A percentile compares a stretch with the other conserved stretches of the same genome.
Evolutionary conservation across 768 basidiomycete genomes (phyloP).

Genomic region (Russula foetens): DNA sequence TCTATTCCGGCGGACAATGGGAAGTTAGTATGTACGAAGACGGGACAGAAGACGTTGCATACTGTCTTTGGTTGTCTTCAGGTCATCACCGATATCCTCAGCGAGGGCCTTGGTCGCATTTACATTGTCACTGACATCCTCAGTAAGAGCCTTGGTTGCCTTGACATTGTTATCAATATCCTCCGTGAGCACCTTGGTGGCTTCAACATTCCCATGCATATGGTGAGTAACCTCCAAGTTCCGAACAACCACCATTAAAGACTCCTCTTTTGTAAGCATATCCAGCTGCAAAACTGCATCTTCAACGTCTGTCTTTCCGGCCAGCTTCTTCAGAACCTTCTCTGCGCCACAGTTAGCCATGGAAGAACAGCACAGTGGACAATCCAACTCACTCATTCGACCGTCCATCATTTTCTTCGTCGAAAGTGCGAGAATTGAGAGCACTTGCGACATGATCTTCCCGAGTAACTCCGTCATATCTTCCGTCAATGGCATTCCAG

Average conservation of each 20-base stretch:
- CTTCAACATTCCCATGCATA: background rate
- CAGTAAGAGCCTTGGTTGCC: too few relatives aligned
- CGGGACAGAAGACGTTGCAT: too few relatives aligned
- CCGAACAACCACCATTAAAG: background rate
- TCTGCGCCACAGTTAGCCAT: background rate
- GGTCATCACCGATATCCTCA: background rate
- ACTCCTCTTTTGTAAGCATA: background rate
- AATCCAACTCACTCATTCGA: background rate
- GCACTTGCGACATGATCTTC: background rate
- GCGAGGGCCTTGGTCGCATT: background rate
- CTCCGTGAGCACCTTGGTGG: background rate
- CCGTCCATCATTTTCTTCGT: background rate
- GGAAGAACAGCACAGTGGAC: background rate
- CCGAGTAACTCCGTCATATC: background rate
- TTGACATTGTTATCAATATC: background rate
- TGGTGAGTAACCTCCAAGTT: background rate
- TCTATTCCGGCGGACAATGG: too few relatives aligned
- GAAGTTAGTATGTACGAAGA: too few relatives aligned
- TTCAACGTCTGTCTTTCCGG: background rate
- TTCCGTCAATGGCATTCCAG: background rate
- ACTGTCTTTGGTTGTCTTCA: background rate
- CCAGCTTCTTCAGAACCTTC: background rate
- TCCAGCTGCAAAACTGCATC: background rate
- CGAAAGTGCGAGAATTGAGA: background rate
- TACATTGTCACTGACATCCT: too few relatives aligned